phyloP scores from a whole-genome alignment of 2,329 filamentous ascomycete genomes.

The Colletotrichum cuscutae region DNA sequence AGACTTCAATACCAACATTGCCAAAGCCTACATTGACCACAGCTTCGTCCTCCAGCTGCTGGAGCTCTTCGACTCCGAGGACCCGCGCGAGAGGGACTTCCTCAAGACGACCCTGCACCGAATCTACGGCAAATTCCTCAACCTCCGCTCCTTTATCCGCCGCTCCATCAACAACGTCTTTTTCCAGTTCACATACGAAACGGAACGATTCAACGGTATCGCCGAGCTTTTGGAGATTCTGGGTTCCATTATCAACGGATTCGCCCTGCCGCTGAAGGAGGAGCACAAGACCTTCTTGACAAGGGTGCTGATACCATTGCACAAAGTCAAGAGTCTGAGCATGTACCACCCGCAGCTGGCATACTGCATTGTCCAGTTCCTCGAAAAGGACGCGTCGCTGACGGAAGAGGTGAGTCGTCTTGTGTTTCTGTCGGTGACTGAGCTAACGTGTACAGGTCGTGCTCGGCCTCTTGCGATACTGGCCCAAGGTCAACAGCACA shows the following conservation, averaged over 20 bases:
- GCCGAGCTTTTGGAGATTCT: constrained; percentile 96
- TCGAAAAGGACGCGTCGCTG: constrained; percentile 96
- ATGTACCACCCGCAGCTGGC: constrained; percentile 99
- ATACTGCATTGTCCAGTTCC: constrained; percentile 98
- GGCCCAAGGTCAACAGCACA: constrained; percentile 99
- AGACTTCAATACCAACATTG: constrained; percentile 99
- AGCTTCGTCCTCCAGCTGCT: constrained; percentile 95
- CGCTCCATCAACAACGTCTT: constrained; percentile 99
- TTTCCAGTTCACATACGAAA: constrained; percentile 99
- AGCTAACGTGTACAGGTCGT: constrained; percentile 72
- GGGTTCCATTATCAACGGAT: constrained; percentile 98
- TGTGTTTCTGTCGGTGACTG: constrained; percentile 27
- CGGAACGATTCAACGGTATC: constrained; percentile 97
- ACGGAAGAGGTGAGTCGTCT: constrained; percentile 84
- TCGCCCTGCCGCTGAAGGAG: constrained; percentile 95
- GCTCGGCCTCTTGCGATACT: constrained; percentile 92
- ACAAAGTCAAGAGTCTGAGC: constrained; percentile 99
- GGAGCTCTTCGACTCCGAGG: constrained; percentile 98
- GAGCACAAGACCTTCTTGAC: constrained; percentile 99
- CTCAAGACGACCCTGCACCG: constrained; percentile 97
- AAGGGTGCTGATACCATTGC: constrained; percentile 88
- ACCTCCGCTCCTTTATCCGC: constrained; percentile 95
- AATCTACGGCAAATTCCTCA: constrained; percentile 99
- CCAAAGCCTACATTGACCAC: constrained; percentile 98
- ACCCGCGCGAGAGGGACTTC: constrained; percentile 95